Evolutionary conservation across 2,329 filamentous ascomycete genomes (phyloP).

Genomic region (Fusarium sp.): DNA sequence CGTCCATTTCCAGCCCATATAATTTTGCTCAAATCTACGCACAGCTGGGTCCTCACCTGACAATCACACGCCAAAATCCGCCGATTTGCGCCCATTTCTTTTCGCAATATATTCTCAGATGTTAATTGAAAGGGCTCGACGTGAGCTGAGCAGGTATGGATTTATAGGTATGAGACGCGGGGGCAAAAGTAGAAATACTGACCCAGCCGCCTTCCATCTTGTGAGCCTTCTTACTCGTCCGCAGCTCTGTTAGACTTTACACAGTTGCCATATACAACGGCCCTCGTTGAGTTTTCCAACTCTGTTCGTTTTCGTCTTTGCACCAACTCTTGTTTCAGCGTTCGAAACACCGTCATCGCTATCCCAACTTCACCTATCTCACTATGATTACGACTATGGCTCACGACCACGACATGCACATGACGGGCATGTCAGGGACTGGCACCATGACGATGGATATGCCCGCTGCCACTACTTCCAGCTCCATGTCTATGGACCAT

Average conservation of each 20-base stretch:
- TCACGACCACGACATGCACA: slow-evolving; percentile 29
- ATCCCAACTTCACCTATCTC: background rate
- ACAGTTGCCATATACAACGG: background rate
- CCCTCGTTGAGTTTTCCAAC: too few species aligned
- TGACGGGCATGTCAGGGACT: slow-evolving; percentile 30
- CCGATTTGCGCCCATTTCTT: slow-evolving; percentile 1
- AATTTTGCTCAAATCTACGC: slow-evolving; percentile 50
- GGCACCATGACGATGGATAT: slow-evolving; percentile 43
- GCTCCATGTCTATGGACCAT: slow-evolving; percentile 39
- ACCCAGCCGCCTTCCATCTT: background rate
- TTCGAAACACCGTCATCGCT: background rate
- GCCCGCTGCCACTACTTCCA: slow-evolving; percentile 33
- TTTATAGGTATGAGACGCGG: background rate
- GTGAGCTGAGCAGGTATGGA: background rate
- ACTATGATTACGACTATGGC: slow-evolving; percentile 15
- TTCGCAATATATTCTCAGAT: background rate
- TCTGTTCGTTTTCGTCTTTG: background rate
- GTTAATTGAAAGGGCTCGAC: background rate
- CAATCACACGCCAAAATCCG: slow-evolving; percentile 6
- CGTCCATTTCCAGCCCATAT: slow-evolving; percentile 23
- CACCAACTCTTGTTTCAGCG: background rate
- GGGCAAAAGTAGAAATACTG: slow-evolving; percentile 23
- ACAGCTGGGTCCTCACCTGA: slow-evolving; percentile 30
- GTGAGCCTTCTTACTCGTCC: background rate
- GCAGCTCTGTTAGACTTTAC: slow-evolving; percentile 13